Evolutionary conservation across 2,329 filamentous ascomycete species (phyloP), one percentile per base, ranked within the genome.

Genomic region (Trichophyton verrucosum): DNA sequence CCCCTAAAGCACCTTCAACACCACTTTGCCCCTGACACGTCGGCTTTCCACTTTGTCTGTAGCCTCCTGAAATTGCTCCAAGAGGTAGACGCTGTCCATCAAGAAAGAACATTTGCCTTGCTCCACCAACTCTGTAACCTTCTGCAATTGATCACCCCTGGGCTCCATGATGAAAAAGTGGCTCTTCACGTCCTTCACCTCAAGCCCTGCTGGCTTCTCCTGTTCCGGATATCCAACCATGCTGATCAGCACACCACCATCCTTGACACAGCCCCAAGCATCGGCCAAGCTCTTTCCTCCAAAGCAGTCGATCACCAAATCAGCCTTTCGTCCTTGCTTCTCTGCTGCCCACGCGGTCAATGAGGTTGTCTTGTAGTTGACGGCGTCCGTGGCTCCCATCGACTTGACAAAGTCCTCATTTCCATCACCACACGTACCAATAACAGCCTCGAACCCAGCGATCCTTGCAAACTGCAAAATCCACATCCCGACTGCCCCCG

Each of bases 401-500:
- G 63, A 65, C 44, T 66, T 69, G 17, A 80, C 73, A 55, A 76
- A 71, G 7, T 71, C 71, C 3, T 71, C 65, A 64, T 76, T 79
- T 15, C 67, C 65, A 1, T 71, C 57, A 2, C 75, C 72, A 62
- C 72, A 74, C 0, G 73, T 74, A 24, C 69, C 77, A 8, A 77
- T 65, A 3, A 79, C 74, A 20, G 30, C 33, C 44, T 73, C 66
- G 1, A 70, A 69, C 1, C 76, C 68, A 77, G 77, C 57, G 36
- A 62, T 44, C 40, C 30, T 60, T n/a, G 62, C 64, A 44, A 64
- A 46, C 56, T 65, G 64, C 24, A 76, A 68, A 24, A 72, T 68
- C 77, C 76, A 79, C 36, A 73, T 68, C 2, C 78, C 78, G 1
- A 78, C 75, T 3, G 72, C 71, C 2, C 78, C 77, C 3, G 75